Base-by-base conservation (phyloP, 2,329 filamentous ascomycete genomes). In the Alternaria gaisen region DNA sequence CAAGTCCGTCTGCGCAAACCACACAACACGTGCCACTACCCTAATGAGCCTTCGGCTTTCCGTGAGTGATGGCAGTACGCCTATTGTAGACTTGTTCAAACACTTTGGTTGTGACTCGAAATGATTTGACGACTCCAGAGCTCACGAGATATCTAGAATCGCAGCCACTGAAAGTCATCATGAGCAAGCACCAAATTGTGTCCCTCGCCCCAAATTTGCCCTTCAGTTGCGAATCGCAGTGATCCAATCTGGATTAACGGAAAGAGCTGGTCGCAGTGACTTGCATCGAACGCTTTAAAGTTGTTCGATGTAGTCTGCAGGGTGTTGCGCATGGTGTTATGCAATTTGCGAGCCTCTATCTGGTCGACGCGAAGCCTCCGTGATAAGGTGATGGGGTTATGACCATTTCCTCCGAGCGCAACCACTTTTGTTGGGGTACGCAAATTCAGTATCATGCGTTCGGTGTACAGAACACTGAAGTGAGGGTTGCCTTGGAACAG, bases 181-280 rank as follows among this genome's bases (percentile, higher is more conserved):
- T 72, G 66, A 10, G 72, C 72, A n/a, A 75, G 59, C 40, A 75
- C 70, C 40, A 75, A 12, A 40, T 75, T 74, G 28, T 73, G 67
- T 9, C 72, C 72, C 28, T 75, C 69, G 10, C 70, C 72, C 71
- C 70, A 73, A 3, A 75, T 53, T 22, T 64, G 36, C 22, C 66
- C 72, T 52, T 74, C 71, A 0, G 67, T 73, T 16, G 70, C 71
- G 58, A 74, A 74, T 3, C 67, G 58, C 30, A 75, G 48, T 28
- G 67, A 66, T 2, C 72, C 72, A 42, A 75, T 70, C 32, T 74
- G 72, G 4, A 75, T 75, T 26, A 73, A 47, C 1, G 72, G 72
- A 36, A 69, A 72, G 1, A 75, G 60, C 26, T 64, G 51, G 20
- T 67, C 62, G 38, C 70, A 75, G 9, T 69, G 62, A 26, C 46